Percentiles rank a stretch among this genome's conserved stretches.
These are phyloP conservation scores for Beauveria sp. DNA, from an alignment of 2,329 filamentous ascomycete species.

Conservation along the genomic window DNA sequence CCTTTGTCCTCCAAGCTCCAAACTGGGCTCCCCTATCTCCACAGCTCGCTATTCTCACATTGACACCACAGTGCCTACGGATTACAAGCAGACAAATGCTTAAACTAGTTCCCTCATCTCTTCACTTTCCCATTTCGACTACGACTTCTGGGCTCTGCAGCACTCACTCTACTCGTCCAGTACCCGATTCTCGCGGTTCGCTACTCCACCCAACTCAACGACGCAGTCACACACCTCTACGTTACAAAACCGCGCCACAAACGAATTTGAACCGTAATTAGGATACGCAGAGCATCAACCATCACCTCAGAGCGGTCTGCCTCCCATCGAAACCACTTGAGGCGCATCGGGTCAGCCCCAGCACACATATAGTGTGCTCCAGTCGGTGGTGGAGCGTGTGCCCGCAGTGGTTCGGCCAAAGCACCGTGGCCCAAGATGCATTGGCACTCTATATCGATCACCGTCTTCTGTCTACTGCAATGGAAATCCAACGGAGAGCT, in stretches of 20 bases:
- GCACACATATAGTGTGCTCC: not conserved
- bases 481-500: slow-evolving; percentile 9
- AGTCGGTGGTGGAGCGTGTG: too few relatives aligned
- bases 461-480: not conserved
- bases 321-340: too few relatives aligned
- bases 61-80: not conserved
- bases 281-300: not conserved
- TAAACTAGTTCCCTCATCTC: not conserved
- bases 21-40: not conserved
- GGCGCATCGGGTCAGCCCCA: too few relatives aligned
- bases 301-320: too few relatives aligned
- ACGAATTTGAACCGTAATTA: not conserved
- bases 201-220: not conserved
- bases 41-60: not conserved
- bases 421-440: not conserved
- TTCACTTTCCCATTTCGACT: not conserved
- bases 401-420: not conserved
- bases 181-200: not conserved
- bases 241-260: not conserved
- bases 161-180: not conserved
- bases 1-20: not conserved
- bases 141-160: not conserved
- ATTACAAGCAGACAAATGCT: not conserved
- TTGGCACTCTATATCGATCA: not conserved
- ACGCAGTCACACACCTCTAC: not conserved